Percentiles rank a stretch among this genome's conserved stretches.
Evolutionary conservation across 306 rosid genomes (phyloP).

Genomic region (Cicer judaicum): DNA sequence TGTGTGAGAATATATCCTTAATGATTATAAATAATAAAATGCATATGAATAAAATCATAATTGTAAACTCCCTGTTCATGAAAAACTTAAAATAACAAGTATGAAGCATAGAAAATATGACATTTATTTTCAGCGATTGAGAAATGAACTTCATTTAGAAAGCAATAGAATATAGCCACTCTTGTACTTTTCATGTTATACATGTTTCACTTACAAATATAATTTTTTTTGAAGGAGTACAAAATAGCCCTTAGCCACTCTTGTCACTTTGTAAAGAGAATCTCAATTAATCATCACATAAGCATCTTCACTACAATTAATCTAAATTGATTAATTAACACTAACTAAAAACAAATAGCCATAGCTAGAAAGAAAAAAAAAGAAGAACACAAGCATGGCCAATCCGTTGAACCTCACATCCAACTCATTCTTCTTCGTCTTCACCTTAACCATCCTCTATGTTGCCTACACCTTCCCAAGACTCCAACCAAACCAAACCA

Average conservation of each 20-base stretch:
- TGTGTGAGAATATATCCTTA: too few relatives aligned
- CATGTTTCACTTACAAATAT: too few relatives aligned
- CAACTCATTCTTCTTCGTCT: conserved; percentile 52
- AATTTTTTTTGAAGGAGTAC: background rate
- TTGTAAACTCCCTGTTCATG: too few relatives aligned
- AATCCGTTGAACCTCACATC: conserved; percentile 47
- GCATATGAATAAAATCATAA: too few relatives aligned
- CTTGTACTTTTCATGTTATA: too few relatives aligned
- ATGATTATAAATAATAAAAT: too few relatives aligned
- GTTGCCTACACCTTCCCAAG: conserved; percentile 50
- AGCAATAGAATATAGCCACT: too few relatives aligned
- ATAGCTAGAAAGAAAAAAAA: background rate
- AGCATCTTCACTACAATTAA: conserved; percentile 38
- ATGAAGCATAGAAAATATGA: too few relatives aligned
- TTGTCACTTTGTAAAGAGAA: conserved; percentile 41
- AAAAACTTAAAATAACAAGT: too few relatives aligned
- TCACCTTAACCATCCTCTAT: conserved; percentile 51
- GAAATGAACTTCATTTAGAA: too few relatives aligned
- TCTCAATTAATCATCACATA: conserved; percentile 9
- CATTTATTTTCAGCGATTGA: too few relatives aligned
- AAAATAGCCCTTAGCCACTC: background rate
- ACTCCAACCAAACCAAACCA: conserved; percentile 58
- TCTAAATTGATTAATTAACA: background rate
- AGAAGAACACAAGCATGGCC: conserved; percentile 41
- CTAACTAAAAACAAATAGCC: background rate